Evolutionary conservation across 495 filamentous ascomycete genomes (phyloP), one percentile per base, ranked within the genome.

Genomic region (Lentithecium fluviatile): DNA sequence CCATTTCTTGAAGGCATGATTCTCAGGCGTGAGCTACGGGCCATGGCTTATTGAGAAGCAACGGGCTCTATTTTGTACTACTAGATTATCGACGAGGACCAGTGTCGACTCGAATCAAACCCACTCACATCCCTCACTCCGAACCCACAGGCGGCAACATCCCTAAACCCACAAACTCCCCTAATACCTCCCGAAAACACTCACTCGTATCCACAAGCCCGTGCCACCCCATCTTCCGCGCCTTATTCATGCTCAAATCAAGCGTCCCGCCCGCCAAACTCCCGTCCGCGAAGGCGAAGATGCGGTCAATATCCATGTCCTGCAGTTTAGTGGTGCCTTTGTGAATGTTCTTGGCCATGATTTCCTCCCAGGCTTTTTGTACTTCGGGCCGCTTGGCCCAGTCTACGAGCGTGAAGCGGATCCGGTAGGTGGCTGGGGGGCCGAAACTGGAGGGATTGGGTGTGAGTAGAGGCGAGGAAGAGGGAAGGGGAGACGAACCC

Each of bases 351-450:
- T 69, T 25, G 8, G 56, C 23, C 12, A 71, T 68, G 37, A 79
- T 25, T 43, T 69, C 64, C n/a, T 51, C 57, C 77, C 78, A 80
- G 2, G 78, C 75, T 23, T 70, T 61, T 65, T 76, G 70, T 4
- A 82, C 76, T n/a, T 80, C 72, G 0, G 67, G 64, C 51, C 49
- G 66, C 51, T 74, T 73, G 13, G 79, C 74, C 80, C 77, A 82
- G 48, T 76, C 69, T 0, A 68, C 62, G 10, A 80, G 67, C 17
- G 62, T 73, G 52, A 77, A 80, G 12, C 65, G 70, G 13, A 70
- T 64, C 15, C 70, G 70, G 42, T 74, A 65, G 15, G 60, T 73
- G 0, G 62, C 69, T 29, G 72, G 67, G 3, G 73, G 69, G 2
- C 78, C 76, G 51, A 71, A 79, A 4, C 73, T 66, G 34, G 6